phyloP scores from a whole-genome alignment of 495 filamentous ascomycete genomes.

The Durotheca rogersii region DNA sequence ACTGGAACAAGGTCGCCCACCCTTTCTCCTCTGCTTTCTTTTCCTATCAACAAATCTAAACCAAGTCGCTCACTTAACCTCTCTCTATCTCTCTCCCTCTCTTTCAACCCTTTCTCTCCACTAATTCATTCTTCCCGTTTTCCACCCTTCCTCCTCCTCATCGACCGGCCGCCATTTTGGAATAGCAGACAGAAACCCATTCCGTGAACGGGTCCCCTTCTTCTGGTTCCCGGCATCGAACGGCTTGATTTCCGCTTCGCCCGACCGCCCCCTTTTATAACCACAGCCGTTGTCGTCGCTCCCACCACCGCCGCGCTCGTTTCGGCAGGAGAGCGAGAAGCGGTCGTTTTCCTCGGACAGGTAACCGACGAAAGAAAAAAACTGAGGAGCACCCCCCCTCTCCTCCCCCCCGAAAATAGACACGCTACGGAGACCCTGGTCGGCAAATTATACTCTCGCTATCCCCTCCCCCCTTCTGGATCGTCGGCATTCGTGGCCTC shows the following conservation, averaged over 20 bases:
- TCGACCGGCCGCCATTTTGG: conserved; percentile 10
- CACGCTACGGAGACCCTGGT: not conserved
- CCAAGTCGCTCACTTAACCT: not conserved
- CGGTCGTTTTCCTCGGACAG: conserved; percentile 14
- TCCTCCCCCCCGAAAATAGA: no score
- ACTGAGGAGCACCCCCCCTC: no score
- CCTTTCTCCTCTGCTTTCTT: not conserved
- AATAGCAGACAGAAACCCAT: conserved; percentile 19
- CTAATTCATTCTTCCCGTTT: conserved; percentile 10
- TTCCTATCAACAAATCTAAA: not conserved
- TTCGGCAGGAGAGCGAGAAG: conserved; percentile 7
- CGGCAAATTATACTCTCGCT: conserved; percentile 19
- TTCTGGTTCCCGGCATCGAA: conserved; percentile 15
- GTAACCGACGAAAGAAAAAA: conserved; percentile 13
- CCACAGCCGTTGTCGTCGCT: no score
- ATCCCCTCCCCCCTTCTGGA: conserved; percentile 16
- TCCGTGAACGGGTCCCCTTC: conserved; percentile 26
- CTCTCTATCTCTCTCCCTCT: not conserved
- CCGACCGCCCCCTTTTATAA: conserved; percentile 16
- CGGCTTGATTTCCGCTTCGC: conserved; percentile 10
- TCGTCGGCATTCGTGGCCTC: conserved; percentile 8
- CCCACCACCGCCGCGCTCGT: conserved; percentile 21
- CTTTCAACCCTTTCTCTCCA: conserved; percentile 4
- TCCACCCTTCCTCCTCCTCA: conserved; percentile 1
- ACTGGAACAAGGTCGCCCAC: not conserved